These are phyloP conservation scores for Nymphaea thermarum DNA, from an alignment of 164 flowering plant genomes.

Conservation along the genomic window DNA sequence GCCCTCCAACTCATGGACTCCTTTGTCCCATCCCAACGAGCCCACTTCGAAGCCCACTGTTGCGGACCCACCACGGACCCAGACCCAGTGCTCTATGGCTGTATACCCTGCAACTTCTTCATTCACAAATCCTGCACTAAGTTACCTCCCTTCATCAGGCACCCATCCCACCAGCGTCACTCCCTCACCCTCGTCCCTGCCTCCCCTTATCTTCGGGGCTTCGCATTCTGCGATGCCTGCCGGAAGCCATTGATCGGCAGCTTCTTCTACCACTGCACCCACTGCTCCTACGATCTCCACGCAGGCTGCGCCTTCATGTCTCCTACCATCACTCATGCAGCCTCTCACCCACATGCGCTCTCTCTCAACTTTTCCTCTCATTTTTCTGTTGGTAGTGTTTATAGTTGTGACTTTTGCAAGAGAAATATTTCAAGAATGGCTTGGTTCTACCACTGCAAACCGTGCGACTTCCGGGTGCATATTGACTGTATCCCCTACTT, in stretches of 20 bases:
- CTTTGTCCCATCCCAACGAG: neutral
- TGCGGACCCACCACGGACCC: neutral
- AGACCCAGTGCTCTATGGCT: neutral
- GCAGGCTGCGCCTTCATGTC: slow-evolving; percentile 25
- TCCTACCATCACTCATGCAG: slow-evolving; percentile 9
- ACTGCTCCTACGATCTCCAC: slow-evolving; percentile 25
- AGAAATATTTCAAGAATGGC: neutral
- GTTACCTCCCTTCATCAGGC: slow-evolving; percentile 12
- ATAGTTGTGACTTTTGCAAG: neutral
- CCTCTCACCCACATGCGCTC: slow-evolving; percentile 23
- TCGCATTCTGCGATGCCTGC: slow-evolving; percentile 34
- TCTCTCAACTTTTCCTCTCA: slow-evolving; percentile 13
- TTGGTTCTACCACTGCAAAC: neutral
- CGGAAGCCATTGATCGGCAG: slow-evolving; percentile 18
- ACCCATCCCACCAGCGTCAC: slow-evolving; percentile 20
- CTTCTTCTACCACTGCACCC: slow-evolving; percentile 29
- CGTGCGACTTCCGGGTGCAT: neutral
- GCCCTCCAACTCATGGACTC: neutral
- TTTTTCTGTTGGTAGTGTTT: too few species aligned
- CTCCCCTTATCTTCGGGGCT: slow-evolving; percentile 25
- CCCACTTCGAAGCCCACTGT: neutral
- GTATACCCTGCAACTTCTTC: slow-evolving; percentile 15
- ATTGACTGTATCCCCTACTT: neutral
- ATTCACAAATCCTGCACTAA: slow-evolving; percentile 16
- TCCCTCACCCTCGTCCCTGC: slow-evolving; percentile 18